Percentiles rank a stretch among this genome's conserved stretches.
phyloP scores from a whole-genome alignment of 1,139 yeast genomes.

The Diutina neorugosa region DNA sequence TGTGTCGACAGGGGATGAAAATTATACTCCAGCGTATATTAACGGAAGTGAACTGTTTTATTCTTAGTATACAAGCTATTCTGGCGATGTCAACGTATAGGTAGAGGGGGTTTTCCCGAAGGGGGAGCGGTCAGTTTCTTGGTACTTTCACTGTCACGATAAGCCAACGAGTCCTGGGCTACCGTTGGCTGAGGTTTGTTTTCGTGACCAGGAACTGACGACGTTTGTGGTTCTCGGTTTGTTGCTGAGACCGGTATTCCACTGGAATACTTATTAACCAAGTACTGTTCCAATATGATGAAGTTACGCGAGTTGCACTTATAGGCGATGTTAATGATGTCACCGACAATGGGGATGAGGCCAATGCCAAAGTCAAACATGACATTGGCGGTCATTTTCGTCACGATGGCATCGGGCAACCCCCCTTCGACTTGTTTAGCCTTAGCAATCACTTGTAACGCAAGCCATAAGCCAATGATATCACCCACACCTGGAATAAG shows the following conservation, averaged over 20 bases:
- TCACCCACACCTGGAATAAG: slow-evolving; percentile 58
- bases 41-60: too few relatives aligned
- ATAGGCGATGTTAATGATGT: slow-evolving; percentile 51
- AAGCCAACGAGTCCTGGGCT: not conserved
- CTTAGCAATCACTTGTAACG: slow-evolving; percentile 34
- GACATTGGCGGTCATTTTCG: slow-evolving; percentile 49
- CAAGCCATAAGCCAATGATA: slow-evolving; percentile 35
- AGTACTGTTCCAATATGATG: slow-evolving; percentile 44
- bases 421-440: slow-evolving; percentile 56
- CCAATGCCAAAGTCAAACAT: slow-evolving; percentile 57
- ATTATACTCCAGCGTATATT: too few relatives aligned
- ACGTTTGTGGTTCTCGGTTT: not conserved
- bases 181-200: not conserved
- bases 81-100: not conserved
- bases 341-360: slow-evolving; percentile 65
- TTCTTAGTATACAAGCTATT: not conserved
- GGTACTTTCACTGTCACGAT: not conserved
- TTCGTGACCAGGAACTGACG: not conserved
- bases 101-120: not conserved
- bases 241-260: not conserved
- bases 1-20: too few relatives aligned
- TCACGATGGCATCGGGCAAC: slow-evolving; percentile 35
- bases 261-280: slow-evolving; percentile 28
- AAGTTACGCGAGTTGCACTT: slow-evolving; percentile 70
- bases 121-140: not conserved